Conservation (phyloP, 202 grass and related monocot genomes). For the Panicum virgatum region DNA sequence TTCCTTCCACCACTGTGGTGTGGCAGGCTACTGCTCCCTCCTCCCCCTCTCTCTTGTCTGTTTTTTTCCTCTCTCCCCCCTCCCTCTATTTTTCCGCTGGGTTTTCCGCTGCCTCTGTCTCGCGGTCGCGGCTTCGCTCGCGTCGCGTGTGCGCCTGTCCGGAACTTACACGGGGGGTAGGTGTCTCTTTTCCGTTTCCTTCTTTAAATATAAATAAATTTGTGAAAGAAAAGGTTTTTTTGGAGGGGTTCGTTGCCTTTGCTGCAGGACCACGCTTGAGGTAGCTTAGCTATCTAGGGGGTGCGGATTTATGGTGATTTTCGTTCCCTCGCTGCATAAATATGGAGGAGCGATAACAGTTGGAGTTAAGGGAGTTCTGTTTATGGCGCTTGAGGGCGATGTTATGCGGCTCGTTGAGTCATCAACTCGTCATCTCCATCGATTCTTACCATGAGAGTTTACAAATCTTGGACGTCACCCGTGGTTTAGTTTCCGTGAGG, state of each 20-base stretch:
- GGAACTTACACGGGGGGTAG: constrained; percentile 35
- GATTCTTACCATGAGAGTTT: neutral
- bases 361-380: constrained; percentile 4
- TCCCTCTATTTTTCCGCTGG: constrained; percentile 33
- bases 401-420: neutral
- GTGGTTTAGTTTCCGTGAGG: neutral
- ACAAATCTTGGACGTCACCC: neutral
- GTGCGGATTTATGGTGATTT: constrained; percentile 24
- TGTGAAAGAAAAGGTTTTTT: neutral
- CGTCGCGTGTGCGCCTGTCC: constrained; percentile 38
- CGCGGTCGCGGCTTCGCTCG: constrained; percentile 20
- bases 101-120: constrained; percentile 22
- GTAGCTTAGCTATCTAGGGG: constrained; percentile 8
- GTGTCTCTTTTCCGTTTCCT: neutral
- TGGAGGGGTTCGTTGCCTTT: neutral
- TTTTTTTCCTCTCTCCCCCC: neutral
- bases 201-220: too few species aligned
- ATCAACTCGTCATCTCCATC: neutral
- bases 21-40: constrained; percentile 46
- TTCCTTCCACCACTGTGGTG: constrained; percentile 46
- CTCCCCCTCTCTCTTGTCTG: neutral
- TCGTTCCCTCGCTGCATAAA: constrained; percentile 20
- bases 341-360: constrained; percentile 25
- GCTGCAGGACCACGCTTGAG: constrained; percentile 34
- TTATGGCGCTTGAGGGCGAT: neutral